Evolutionary conservation across 768 basidiomycete species (phyloP).

Genomic region (Russula vinacea): DNA sequence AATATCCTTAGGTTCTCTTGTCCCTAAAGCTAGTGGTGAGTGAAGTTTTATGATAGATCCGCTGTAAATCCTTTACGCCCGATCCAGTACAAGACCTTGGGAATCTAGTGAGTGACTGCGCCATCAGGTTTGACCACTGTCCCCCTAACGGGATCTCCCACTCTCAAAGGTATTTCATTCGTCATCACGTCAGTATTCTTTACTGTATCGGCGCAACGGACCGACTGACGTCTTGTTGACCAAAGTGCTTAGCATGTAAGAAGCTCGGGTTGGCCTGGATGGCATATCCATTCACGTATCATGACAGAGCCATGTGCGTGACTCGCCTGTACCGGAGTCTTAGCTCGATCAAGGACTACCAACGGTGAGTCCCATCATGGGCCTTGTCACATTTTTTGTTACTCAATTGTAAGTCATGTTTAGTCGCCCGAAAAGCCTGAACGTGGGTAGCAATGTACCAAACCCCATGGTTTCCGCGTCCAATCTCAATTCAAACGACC

Average conservation of each 20-base stretch:
- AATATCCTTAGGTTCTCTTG: constrained; percentile 13
- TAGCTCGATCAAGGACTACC: neutral
- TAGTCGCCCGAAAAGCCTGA: neutral
- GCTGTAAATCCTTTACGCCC: neutral
- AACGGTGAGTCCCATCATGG: constrained; percentile 3
- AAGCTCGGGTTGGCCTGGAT: neutral
- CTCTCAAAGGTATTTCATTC: constrained; percentile 19
- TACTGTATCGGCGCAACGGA: neutral
- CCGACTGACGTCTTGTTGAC: neutral
- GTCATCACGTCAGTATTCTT: constrained; percentile 12
- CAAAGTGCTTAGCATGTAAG: constrained; percentile 19
- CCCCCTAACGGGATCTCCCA: neutral
- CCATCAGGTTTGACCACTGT: neutral
- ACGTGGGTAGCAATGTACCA: neutral
- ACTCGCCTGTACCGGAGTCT: constrained; percentile 21
- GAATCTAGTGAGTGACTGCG: constrained; percentile 7
- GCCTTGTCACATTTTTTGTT: neutral
- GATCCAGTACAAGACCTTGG: constrained; percentile 2
- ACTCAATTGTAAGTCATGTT: neutral
- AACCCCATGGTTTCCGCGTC: neutral
- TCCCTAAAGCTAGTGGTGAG: constrained; percentile 15
- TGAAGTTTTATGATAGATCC: neutral
- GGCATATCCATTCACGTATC: neutral
- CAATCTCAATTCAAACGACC: no score
- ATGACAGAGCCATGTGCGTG: constrained; percentile 23